A percentile compares a stretch with the other conserved stretches of the same genome.
phyloP scores from a whole-genome alignment of 441 rosid species.

The Capsella rubella region DNA sequence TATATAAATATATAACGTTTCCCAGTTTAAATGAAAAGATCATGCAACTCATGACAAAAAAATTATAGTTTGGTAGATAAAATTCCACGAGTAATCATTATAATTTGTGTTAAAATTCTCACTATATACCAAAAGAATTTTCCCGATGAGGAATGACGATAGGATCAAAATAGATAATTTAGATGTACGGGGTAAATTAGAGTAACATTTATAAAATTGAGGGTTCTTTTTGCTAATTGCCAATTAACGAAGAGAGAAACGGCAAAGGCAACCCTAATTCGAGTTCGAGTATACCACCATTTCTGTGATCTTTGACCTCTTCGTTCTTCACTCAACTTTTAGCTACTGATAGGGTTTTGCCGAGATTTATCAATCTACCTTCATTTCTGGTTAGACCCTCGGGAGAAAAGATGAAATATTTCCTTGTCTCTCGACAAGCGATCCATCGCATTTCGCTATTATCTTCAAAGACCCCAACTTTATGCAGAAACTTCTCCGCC shows the following conservation, averaged over 20 bases:
- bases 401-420: constrained; percentile 50
- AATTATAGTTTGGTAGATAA: no score
- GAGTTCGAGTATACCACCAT: constrained; percentile 13
- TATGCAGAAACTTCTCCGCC: constrained; percentile 45
- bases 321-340: neutral
- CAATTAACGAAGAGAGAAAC: constrained; percentile 18
- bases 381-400: neutral
- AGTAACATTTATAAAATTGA: neutral
- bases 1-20: no score
- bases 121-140: neutral
- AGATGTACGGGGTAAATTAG: neutral
- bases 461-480: constrained; percentile 32
- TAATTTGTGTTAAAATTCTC: no score
- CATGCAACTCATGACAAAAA: neutral
- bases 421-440: constrained; percentile 50
- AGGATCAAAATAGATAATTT: no score
- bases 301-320: constrained; percentile 31
- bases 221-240: constrained; percentile 3
- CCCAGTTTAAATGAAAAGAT: neutral
- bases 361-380: constrained; percentile 22
- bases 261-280: constrained; percentile 38
- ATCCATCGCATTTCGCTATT: constrained; percentile 47
- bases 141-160: neutral
- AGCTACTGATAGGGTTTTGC: constrained; percentile 35
- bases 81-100: no score